Evolutionary conservation across 228 moss, liverwort and hornwort genomes (phyloP), one percentile per base, ranked within the genome.

Genomic region (Sphagnum fallax): DNA sequence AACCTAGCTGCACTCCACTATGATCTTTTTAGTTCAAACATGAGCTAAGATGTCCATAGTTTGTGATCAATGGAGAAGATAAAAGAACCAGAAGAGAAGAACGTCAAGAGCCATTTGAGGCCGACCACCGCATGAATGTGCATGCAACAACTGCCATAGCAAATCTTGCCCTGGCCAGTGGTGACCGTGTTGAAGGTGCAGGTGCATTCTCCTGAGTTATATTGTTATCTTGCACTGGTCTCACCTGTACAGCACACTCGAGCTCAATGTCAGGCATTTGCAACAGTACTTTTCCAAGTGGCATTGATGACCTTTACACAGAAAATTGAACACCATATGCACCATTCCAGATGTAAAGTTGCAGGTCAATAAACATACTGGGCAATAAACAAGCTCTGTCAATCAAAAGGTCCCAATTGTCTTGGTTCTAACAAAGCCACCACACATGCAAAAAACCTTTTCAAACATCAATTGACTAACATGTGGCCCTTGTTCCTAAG

Each of bases 111-210:
- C 92, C 92, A 76, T 76, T 92, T 51, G 89, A 79, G 65, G 89
- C 80, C 50, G 97, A 88, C 93, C 91, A 88, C 69, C 97, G 84
- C 64, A 93, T 78, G 48, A 97, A 87, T 50, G 93, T 93, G 79
- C 93, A 90, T 32, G 91, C 96, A 61, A 91, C 96, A 69, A 88
- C 87, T 55, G 81, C 90, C 52, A 93, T 88, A n/a, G 97, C 97
- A 68, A 91, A 87, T 63, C 88, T 89, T 63, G 93, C 97, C 82
- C 89, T 88, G 47, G 91, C 93, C 65, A 93, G 74, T 8, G 91
- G 91, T 69, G 87, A 93, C 80, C 97, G 86, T 66, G 77, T 70
- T 48, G 87, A 82, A 10, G 80, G 79, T 65, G 72, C 72, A 16
- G 85, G 86, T 66, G 73, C 73, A 52, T 85, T 84, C 63, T 83